Evolutionary conservation across 2,329 filamentous ascomycete genomes (phyloP).

Genomic region (Ascochyta pisi): DNA sequence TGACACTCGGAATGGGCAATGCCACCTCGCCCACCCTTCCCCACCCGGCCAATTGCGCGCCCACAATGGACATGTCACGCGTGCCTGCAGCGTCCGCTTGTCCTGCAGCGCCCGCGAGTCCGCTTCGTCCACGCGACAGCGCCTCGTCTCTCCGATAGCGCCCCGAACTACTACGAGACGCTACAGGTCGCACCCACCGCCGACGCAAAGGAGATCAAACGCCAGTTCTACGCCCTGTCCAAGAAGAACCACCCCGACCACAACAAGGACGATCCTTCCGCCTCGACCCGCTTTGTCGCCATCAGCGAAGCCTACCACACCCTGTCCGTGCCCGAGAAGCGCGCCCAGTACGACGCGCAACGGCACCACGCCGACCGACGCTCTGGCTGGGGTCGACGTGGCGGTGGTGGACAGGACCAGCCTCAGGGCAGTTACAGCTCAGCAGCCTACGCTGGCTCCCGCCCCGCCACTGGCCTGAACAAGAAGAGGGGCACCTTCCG

Average conservation of each 20-base stretch:
- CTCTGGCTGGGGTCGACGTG: conserved; percentile 33
- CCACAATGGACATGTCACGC: conserved; percentile 26
- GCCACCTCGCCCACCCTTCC: conserved; percentile 29
- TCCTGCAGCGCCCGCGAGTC: conserved; percentile 8
- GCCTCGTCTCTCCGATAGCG: conserved; percentile 43
- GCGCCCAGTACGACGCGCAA: conserved; percentile 81
- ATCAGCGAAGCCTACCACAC: conserved; percentile 84
- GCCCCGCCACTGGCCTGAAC: conserved; percentile 82
- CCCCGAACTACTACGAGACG: conserved; percentile 79
- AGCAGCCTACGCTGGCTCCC: conserved; percentile 70
- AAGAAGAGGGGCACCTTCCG: conserved; percentile 76
- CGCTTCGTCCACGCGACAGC: conserved; percentile 56
- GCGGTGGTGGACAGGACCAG: conserved; percentile 51
- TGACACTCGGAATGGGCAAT: conserved; percentile 33
- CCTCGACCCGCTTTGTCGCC: conserved; percentile 77
- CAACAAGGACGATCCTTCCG: conserved; percentile 77
- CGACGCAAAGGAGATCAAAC: conserved; percentile 81
- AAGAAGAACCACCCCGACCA: conserved; percentile 92
- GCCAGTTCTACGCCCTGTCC: conserved; percentile 89
- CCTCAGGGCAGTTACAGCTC: conserved; percentile 62
- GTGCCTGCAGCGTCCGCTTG: conserved; percentile 14
- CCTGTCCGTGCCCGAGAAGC: conserved; percentile 75
- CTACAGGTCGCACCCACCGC: conserved; percentile 76
- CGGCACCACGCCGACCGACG: conserved; percentile 51
- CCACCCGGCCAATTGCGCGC: conserved; percentile 23